Percentiles rank a stretch among this genome's conserved stretches.
Evolutionary conservation across 257 asterid genomes (phyloP).

Genomic region (Echites panduratus): DNA sequence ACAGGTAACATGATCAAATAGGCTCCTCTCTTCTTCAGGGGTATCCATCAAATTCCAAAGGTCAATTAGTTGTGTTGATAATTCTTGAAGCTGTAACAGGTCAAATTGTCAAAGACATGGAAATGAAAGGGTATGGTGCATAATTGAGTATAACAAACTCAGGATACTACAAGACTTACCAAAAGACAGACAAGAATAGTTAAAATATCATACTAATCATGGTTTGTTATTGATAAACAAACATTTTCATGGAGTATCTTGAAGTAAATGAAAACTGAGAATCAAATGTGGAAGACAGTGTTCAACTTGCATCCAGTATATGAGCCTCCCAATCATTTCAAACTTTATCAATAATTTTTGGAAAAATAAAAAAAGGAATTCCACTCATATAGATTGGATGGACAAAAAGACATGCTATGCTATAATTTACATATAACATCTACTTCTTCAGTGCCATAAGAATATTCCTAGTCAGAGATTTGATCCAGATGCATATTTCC

Average conservation of each 20-base stretch:
- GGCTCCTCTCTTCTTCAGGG: constrained; percentile 59
- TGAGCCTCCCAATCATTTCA: neutral
- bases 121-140: neutral
- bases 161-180: neutral
- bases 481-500: neutral
- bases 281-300: neutral
- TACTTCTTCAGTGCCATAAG: neutral
- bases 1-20: constrained; percentile 69
- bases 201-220: neutral
- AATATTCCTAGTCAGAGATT: neutral
- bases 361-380: neutral
- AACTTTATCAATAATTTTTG: neutral
- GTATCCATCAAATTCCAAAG: constrained; percentile 99
- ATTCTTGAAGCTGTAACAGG: constrained; percentile 81
- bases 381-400: neutral
- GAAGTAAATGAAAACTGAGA: neutral
- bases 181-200: neutral
- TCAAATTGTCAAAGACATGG: constrained; percentile 5
- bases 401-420: neutral
- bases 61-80: constrained; percentile 80
- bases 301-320: neutral
- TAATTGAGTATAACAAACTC: neutral
- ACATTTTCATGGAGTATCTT: neutral
- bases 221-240: neutral
- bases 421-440: neutral